phyloP scores from a whole-genome alignment of 495 filamentous ascomycete species.

The Aspergillus haitiensis region DNA sequence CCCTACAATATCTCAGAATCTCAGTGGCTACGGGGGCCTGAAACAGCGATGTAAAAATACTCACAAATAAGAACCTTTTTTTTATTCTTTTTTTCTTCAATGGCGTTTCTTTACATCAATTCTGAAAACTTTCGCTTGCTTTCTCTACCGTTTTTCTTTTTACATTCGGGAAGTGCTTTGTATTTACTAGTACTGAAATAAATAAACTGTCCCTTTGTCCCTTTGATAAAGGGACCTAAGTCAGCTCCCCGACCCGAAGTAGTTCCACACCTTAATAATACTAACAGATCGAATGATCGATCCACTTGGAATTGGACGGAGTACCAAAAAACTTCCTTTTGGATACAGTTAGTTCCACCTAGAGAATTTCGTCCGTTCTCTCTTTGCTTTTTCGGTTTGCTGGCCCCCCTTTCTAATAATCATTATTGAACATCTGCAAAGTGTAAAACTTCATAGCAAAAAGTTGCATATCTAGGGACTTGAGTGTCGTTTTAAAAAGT shows the following conservation, averaged over 20 bases:
- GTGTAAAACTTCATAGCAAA: not conserved
- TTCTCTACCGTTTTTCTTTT: too few relatives aligned
- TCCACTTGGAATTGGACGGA: conserved; percentile 3
- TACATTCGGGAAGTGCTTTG: too few relatives aligned
- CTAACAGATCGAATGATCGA: conserved; percentile 19
- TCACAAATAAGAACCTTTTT: not conserved
- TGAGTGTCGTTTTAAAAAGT: not conserved
- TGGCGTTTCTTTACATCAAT: too few relatives aligned
- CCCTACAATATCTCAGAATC: not conserved
- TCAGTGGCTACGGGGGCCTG: not conserved
- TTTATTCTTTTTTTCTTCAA: too few relatives aligned
- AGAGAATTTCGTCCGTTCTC: not conserved
- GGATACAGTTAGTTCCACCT: not conserved
- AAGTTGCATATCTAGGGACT: not conserved
- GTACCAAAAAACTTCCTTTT: not conserved
- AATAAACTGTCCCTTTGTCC: too few relatives aligned
- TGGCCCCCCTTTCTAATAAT: not conserved
- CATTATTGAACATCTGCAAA: not conserved
- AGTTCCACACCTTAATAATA: conserved; percentile 1
- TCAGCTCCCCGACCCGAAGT: not conserved
- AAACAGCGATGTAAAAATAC: not conserved
- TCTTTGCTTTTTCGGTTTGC: not conserved
- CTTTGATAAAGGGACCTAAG: too few relatives aligned
- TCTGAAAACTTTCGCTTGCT: too few relatives aligned
- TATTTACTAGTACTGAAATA: too few relatives aligned